Evolutionary conservation across 192 early-diverging fungal genomes (phyloP).

Genomic region (Chytriomyces confervae): DNA sequence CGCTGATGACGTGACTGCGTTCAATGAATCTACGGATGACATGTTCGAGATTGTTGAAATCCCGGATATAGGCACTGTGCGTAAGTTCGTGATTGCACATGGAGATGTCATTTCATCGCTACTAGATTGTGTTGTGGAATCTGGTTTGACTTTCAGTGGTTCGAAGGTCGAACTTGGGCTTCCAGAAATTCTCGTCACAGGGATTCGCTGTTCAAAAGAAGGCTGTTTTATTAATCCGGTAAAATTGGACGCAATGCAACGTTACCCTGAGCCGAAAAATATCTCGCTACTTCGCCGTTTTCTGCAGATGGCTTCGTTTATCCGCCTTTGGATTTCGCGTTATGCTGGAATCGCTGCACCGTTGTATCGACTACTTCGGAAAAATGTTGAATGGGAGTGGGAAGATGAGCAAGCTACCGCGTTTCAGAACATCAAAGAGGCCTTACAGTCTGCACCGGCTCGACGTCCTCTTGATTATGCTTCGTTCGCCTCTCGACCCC

Average conservation of each 20-base stretch:
- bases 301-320: neutral
- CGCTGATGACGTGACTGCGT: no score
- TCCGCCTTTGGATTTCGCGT: neutral
- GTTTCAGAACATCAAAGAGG: neutral
- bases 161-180: neutral
- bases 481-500: neutral
- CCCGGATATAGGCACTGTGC: neutral
- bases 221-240: neutral
- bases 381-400: slow-evolving; percentile 2
- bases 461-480: neutral
- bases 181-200: neutral
- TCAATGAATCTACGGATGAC: neutral
- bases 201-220: neutral
- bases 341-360: neutral
- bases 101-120: neutral
- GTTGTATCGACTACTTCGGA: neutral
- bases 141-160: neutral
- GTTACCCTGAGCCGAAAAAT: neutral
- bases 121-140: neutral
- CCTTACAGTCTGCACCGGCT: slow-evolving; percentile 1
- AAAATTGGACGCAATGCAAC: neutral
- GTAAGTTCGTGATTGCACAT: neutral
- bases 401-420: neutral
- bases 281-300: neutral
- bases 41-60: neutral